Evolutionary conservation across 73 alveolate genomes (phyloP).

Genomic region (Tetrahymena thermophila): DNA sequence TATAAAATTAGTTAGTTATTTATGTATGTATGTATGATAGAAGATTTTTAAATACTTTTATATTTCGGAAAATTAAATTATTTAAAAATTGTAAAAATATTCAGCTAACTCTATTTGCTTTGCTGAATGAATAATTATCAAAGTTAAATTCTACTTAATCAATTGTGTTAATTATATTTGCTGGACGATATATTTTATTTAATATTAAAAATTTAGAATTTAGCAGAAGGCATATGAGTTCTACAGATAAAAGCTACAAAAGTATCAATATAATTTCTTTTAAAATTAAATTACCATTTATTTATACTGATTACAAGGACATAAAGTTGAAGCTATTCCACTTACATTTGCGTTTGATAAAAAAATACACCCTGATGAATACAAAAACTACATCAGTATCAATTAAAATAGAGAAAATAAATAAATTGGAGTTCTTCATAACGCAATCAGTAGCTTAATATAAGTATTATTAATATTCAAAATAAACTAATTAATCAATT

Average conservation of each 20-base stretch:
- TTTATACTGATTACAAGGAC: not conserved
- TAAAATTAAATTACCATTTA: not conserved
- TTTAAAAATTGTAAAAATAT: too few species aligned
- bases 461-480: not conserved
- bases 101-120: too few species aligned
- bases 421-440: not conserved
- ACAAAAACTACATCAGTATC: not conserved
- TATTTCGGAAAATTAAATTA: too few species aligned
- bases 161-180: not conserved
- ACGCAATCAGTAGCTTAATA: not conserved
- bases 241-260: not conserved
- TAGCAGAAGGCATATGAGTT: not conserved
- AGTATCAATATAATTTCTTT: not conserved
- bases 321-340: not conserved
- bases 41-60: too few species aligned
- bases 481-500: too few species aligned
- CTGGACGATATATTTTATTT: not conserved
- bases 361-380: not conserved
- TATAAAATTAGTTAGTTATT: too few species aligned
- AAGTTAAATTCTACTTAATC: not conserved
- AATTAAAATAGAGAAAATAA: not conserved
- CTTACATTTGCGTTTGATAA: not conserved
- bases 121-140: too few species aligned
- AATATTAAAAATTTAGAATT: not conserved
- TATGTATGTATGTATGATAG: too few species aligned